Conservation (phyloP, 2,329 filamentous ascomycete species). For the Aspergillus oerlinghausenensis region DNA sequence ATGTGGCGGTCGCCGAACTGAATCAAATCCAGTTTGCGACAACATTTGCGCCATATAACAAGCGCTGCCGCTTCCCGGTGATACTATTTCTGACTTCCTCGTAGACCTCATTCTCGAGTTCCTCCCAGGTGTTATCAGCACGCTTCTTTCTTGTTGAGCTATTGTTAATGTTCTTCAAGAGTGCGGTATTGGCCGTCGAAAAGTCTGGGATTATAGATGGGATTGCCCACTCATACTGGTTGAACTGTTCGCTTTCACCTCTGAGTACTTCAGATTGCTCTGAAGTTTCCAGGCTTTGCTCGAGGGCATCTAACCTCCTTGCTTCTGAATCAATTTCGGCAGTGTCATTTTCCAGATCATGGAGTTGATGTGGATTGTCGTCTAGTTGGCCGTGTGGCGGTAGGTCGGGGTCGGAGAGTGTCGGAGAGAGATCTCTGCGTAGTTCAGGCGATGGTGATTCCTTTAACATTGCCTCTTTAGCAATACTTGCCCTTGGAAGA, state of each 20-base stretch:
- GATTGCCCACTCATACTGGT: neutral
- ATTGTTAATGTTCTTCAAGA: neutral
- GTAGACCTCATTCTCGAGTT: conserved; percentile 19
- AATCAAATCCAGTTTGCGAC: neutral
- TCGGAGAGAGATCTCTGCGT: conserved; percentile 11
- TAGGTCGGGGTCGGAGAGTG: conserved; percentile 23
- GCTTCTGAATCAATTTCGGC: neutral
- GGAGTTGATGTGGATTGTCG: too few species aligned
- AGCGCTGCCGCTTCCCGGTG: conserved; percentile 13
- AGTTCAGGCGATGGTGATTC: neutral
- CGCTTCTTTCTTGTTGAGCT: neutral
- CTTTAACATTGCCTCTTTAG: neutral
- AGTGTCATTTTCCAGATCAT: neutral
- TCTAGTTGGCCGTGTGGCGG: conserved; percentile 4
- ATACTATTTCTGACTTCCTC: conserved; percentile 16
- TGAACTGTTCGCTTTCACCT: neutral
- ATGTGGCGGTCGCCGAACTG: neutral
- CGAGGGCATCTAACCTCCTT: neutral
- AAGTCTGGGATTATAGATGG: neutral
- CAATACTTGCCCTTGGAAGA: neutral
- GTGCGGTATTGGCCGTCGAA: neutral
- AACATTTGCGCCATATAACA: conserved; percentile 11
- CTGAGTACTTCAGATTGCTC: neutral
- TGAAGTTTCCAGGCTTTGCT: neutral
- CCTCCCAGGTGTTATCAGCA: neutral